phyloP scores from a whole-genome alignment of 371 early-diverging fungal species.

The Mortierella polycephala region DNA sequence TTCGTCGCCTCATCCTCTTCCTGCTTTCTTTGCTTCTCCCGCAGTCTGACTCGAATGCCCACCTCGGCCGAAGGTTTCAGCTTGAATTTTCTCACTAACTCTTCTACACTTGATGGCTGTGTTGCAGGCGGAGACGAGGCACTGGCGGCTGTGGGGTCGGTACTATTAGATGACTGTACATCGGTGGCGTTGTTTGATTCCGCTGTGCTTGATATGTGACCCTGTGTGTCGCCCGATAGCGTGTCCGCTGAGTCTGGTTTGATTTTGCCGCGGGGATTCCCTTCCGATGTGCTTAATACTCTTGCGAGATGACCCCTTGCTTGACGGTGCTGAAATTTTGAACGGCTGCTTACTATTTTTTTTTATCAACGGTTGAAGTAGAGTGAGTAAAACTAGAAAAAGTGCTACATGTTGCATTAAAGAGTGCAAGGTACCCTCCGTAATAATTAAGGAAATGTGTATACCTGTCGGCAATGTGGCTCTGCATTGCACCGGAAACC shows the following conservation, averaged over 20 bases:
- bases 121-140: background rate
- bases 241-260: background rate
- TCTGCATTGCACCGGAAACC: background rate
- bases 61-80: conserved; percentile 47
- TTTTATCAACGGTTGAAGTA: background rate
- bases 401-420: too few relatives aligned
- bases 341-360: too few relatives aligned
- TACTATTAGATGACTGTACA: background rate
- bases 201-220: too few relatives aligned
- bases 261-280: background rate
- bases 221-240: too few relatives aligned
- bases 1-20: conserved; percentile 17
- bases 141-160: background rate
- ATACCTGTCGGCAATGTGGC: conserved; percentile 1
- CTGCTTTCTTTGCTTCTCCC: conserved; percentile 21
- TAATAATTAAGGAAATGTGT: background rate
- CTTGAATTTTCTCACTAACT: conserved; percentile 39
- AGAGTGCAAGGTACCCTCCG: too few relatives aligned
- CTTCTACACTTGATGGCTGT: conserved; percentile 12
- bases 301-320: too few relatives aligned
- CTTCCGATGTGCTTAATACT: background rate
- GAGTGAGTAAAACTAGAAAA: too few relatives aligned
- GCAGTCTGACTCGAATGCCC: conserved; percentile 36
- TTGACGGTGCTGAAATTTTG: too few relatives aligned
- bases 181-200: background rate